Base-by-base conservation (phyloP, 2,329 filamentous ascomycete genomes). In the Epichloe baconii region DNA sequence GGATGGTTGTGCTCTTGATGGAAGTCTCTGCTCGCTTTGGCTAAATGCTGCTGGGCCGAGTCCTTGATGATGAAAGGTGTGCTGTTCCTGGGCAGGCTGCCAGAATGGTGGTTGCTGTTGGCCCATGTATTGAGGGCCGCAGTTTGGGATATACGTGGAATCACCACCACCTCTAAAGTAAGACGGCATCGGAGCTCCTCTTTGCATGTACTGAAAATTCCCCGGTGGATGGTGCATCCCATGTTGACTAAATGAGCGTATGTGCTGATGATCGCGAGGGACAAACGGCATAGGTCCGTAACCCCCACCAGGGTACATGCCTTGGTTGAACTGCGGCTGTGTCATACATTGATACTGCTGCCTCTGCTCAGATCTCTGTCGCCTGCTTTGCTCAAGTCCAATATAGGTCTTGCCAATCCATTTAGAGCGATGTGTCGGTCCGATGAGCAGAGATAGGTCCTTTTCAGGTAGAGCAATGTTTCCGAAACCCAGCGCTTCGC, bases 351-450 rank as follows among this genome's bases (percentile, higher is more conserved):
- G 10, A 14, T 23, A 46, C 34, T 49, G 47, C 36, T 21, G 46
- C 38, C 37, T 44, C 17, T 37, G 47, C 17, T 52, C 47, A 11
- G 21, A 14, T 7, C 44, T 48, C 11, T 54, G 53, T 3, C 53
- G 44, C n/a, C 36, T 44, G 15, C 17, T 44, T 10, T 46, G n/a
- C 36, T 38, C 37, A 19, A 4, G 3, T 36, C 42, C 43, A 44
- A 8, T n/a, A 21, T 52, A 47, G 2, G 41, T 15, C n/a, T 36
- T 43, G n/a, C 50, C 49, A 26, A 57, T 51, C 66, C 66, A 68
- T 52, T 66, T 68, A 2, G 64, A 67, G 26, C 63, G 57, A 45
- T 61, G 43, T 5, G 59, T 56, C 3, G 66, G 61, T 4, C 53
- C 53, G 31, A 68, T 60, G 14, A 2, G 42, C 19, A 68, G 34